These are phyloP conservation scores for Podila verticillata DNA, from an alignment of 192 early-diverging fungal genomes.

Conservation along the genomic window DNA sequence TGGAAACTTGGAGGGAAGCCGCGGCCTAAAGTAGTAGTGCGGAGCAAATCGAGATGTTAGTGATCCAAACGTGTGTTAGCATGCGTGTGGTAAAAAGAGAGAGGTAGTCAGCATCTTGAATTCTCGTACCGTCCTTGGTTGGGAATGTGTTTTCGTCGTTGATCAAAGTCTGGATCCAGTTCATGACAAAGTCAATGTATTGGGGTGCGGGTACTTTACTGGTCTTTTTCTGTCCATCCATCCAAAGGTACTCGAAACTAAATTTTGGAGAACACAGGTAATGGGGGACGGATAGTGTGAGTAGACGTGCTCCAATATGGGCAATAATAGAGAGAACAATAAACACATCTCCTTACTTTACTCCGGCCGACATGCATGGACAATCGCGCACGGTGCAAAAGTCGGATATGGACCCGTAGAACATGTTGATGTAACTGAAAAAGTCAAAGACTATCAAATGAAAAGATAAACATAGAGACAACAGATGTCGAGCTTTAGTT, in stretches of 20 bases:
- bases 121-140: slow-evolving; percentile 80
- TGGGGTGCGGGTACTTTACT: slow-evolving; percentile 88
- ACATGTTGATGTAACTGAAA: slow-evolving; percentile 91
- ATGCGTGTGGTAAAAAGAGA: too few relatives aligned
- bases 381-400: slow-evolving; percentile 89
- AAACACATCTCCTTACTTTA: slow-evolving; percentile 55
- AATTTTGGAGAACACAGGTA: background rate
- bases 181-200: slow-evolving; percentile 94
- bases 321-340: background rate
- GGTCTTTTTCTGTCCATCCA: slow-evolving; percentile 82
- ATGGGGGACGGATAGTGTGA: background rate
- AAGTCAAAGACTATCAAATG: slow-evolving; percentile 81
- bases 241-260: slow-evolving; percentile 91
- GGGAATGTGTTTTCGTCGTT: slow-evolving; percentile 94
- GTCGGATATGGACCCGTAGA: slow-evolving; percentile 89
- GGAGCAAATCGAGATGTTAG: too few relatives aligned
- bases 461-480: background rate
- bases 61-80: too few relatives aligned
- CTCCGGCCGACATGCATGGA: slow-evolving; percentile 87
- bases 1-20: slow-evolving; percentile 89
- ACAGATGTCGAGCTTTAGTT: too few relatives aligned
- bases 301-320: too few relatives aligned
- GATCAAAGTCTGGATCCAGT: slow-evolving; percentile 84
- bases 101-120: too few relatives aligned
- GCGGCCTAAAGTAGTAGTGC: slow-evolving; percentile 55